Evolutionary conservation across 2,329 filamentous ascomycete genomes (phyloP).

Genomic region (Paraphaeosphaeria minitans): DNA sequence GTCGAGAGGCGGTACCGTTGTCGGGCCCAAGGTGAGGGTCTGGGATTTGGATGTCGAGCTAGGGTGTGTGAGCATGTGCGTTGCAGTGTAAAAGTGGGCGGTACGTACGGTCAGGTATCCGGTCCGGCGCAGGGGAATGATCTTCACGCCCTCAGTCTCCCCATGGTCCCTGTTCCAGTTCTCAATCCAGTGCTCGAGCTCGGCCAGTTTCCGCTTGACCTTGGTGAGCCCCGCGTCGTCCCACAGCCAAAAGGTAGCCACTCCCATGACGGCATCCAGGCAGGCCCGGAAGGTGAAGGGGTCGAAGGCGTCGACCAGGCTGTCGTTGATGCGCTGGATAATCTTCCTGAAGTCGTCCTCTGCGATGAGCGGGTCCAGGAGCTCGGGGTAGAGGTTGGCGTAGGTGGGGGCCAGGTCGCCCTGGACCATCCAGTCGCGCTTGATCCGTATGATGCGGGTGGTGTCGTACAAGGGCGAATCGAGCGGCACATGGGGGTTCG

Average conservation of each 20-base stretch:
- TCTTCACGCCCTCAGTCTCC: slow-evolving; percentile 67
- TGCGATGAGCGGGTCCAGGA: slow-evolving; percentile 81
- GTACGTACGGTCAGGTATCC: slow-evolving; percentile 80
- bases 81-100: background rate
- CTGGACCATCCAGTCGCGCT: slow-evolving; percentile 86
- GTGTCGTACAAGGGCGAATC: slow-evolving; percentile 73
- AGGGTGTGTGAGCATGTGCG: slow-evolving; percentile 14
- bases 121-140: slow-evolving; percentile 79
- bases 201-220: slow-evolving; percentile 72
- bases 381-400: slow-evolving; percentile 94
- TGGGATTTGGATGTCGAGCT: slow-evolving; percentile 82
- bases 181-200: slow-evolving; percentile 81
- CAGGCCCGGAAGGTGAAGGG: slow-evolving; percentile 79
- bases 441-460: slow-evolving; percentile 90
- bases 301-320: slow-evolving; percentile 77
- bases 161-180: slow-evolving; percentile 77
- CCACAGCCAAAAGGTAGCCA: slow-evolving; percentile 92
- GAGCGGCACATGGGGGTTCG: slow-evolving; percentile 86
- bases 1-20: slow-evolving; percentile 27
- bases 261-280: slow-evolving; percentile 76
- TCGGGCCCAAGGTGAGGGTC: slow-evolving; percentile 70
- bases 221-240: slow-evolving; percentile 83
- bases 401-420: slow-evolving; percentile 93
- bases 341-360: slow-evolving; percentile 86
- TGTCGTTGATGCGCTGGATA: slow-evolving; percentile 79